phyloP scores from a whole-genome alignment of 2,329 filamentous ascomycete species.

The Curvularia hawaiiensis region DNA sequence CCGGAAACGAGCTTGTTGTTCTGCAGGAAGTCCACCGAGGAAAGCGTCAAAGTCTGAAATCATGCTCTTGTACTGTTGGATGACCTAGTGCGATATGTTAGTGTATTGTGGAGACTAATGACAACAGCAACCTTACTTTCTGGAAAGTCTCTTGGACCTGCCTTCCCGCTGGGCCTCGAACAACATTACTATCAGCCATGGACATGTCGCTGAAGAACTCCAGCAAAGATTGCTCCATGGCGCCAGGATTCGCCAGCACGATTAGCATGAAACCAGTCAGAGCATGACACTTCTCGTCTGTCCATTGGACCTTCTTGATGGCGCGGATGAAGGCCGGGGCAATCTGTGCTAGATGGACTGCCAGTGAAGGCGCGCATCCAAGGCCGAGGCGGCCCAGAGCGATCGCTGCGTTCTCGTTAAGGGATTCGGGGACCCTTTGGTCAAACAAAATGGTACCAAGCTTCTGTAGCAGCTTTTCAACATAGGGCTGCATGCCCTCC shows the following conservation, averaged over 20 bases:
- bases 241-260: constrained; percentile 84
- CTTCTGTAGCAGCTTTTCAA: constrained; percentile 76
- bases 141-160: constrained; percentile 72
- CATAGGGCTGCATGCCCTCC: constrained; percentile 73
- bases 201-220: constrained; percentile 87
- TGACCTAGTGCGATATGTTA: constrained; percentile 48
- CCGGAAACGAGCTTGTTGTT: constrained; percentile 51
- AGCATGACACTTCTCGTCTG: constrained; percentile 92
- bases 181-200: constrained; percentile 63
- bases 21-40: constrained; percentile 52
- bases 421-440: constrained; percentile 80
- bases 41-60: constrained; percentile 61
- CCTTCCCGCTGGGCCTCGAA: constrained; percentile 62
- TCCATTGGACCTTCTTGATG: constrained; percentile 84
- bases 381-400: constrained; percentile 87
- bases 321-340: constrained; percentile 80
- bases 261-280: constrained; percentile 88
- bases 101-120: neutral
- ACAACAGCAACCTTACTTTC: constrained; percentile 56
- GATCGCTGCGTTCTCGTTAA: constrained; percentile 93
- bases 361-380: constrained; percentile 75
- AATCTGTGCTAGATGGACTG: constrained; percentile 78
- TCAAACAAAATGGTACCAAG: constrained; percentile 85
- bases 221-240: constrained; percentile 84
- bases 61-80: constrained; percentile 60